A percentile compares a stretch with the other conserved stretches of the same genome.
phyloP scores from a whole-genome alignment of 208 protist species.

The Tritrichomonas foetus region DNA sequence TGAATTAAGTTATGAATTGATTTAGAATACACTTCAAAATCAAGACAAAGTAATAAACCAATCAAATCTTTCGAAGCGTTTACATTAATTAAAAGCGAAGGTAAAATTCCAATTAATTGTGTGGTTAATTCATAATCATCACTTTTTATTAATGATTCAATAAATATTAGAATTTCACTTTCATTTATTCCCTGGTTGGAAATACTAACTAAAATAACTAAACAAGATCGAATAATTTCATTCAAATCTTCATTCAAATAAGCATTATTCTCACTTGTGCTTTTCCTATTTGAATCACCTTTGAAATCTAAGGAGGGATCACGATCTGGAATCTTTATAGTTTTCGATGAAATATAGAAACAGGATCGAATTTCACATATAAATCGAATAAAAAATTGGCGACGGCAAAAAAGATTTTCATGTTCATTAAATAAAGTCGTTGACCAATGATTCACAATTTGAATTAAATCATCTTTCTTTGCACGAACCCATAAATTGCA shows the following conservation, averaged over 20 bases:
- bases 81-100: neutral
- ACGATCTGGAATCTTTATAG: neutral
- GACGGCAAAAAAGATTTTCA: neutral
- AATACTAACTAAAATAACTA: neutral
- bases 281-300: too few relatives aligned
- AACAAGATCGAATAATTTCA: neutral
- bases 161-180: too few relatives aligned
- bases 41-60: neutral
- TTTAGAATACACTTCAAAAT: neutral
- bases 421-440: neutral
- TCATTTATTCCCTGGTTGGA: too few relatives aligned
- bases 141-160: neutral
- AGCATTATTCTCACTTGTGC: too few relatives aligned
- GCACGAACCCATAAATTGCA: neutral
- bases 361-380: neutral
- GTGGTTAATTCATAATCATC: neutral
- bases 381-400: neutral
- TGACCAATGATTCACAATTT: neutral
- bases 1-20: neutral
- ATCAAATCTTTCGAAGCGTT: neutral
- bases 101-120: neutral
- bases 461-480: neutral
- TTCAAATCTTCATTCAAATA: too few relatives aligned
- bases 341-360: neutral
- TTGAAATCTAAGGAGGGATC: too few relatives aligned